Conservation (phyloP, 2,329 filamentous ascomycete species). For the Venturia asperata region DNA sequence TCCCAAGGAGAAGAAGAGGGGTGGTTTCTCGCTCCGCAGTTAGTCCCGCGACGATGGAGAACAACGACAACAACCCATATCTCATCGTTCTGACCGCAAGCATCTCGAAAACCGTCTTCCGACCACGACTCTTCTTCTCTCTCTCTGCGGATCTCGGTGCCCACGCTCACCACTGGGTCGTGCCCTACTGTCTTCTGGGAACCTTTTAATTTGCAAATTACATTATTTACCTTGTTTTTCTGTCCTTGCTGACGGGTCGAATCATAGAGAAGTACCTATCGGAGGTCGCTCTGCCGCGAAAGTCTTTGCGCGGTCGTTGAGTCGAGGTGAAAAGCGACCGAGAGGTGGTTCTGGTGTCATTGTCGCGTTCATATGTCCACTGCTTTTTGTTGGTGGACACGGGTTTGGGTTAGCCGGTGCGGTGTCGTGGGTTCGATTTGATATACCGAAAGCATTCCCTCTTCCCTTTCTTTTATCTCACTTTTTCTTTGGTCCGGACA, state of each 20-base stretch:
- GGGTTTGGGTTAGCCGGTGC: neutral
- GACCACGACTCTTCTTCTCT: slow-evolving; percentile 12
- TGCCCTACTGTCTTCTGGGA: neutral
- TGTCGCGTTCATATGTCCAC: neutral
- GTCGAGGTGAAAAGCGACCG: neutral
- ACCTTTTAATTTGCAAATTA: slow-evolving; percentile 13
- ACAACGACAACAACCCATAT: neutral
- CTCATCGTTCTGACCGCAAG: neutral
- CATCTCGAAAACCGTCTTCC: neutral
- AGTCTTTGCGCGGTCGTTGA: slow-evolving; percentile 4
- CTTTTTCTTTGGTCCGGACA: slow-evolving; percentile 7
- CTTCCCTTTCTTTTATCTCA: neutral
- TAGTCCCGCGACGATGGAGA: neutral
- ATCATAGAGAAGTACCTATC: neutral
- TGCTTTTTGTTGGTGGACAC: neutral
- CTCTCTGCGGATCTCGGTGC: neutral
- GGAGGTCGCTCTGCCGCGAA: neutral
- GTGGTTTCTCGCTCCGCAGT: slow-evolving; percentile 88
- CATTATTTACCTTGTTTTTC: slow-evolving; percentile 2
- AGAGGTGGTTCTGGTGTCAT: neutral
- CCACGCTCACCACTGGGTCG: neutral
- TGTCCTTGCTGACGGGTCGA: slow-evolving; percentile 1
- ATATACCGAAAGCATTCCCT: neutral
- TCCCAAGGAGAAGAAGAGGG: slow-evolving; percentile 81
- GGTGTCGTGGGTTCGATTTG: neutral